Base-by-base conservation (phyloP, 176 grass and related monocot species). In the Elaeis guineensis region DNA sequence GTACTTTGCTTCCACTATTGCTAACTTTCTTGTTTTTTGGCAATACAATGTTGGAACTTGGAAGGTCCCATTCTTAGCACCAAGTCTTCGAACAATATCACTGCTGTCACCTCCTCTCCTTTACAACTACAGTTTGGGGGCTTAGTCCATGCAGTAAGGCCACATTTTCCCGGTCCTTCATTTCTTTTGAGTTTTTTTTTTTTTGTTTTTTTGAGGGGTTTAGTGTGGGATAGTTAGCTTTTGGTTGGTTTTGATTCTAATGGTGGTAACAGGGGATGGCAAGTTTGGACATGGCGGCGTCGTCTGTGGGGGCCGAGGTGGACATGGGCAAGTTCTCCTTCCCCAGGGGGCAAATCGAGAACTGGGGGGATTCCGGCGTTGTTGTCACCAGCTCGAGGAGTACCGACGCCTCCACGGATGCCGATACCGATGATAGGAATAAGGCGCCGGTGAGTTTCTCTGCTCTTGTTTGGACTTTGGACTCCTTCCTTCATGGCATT, bases 21-120 rank as follows among this genome's bases (percentile, higher is more conserved):
- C 52, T 17, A 21, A 3, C 30, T 21, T 0, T 14, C 2, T 29
- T 44, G 16, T 49, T 17, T 74, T 50, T 51, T 62, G 50, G 49
- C 20, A 54, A 17, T 4, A 26, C 3, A 4, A 26, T 26, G 25
- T 26, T 26, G 25, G 4, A 26, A 26, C 25, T 35, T 4, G 72
- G 63, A 85, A 96, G 92, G 87, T 55, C 78, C 87, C 39, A 88
- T 90, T 35, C 79, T 78, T 26, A 92, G 84, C 70, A 66, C 87
- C 72, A 98, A 85, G 51, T 85, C 78, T 18, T 92, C 93, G 19
- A 92, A 78, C 79, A 85, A 76, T 77, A 52, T 89, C 78, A 86
- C 84, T 11, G 69, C 62, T 3, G 55, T 64, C 44, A 61, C 28
- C 57, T 76, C 84, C 62, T 76, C 60, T 56, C 55, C 72, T 53